These are phyloP conservation scores for Cladosporium sp. DNA, from an alignment of 2,329 filamentous ascomycete genomes.

Conservation along the genomic window DNA sequence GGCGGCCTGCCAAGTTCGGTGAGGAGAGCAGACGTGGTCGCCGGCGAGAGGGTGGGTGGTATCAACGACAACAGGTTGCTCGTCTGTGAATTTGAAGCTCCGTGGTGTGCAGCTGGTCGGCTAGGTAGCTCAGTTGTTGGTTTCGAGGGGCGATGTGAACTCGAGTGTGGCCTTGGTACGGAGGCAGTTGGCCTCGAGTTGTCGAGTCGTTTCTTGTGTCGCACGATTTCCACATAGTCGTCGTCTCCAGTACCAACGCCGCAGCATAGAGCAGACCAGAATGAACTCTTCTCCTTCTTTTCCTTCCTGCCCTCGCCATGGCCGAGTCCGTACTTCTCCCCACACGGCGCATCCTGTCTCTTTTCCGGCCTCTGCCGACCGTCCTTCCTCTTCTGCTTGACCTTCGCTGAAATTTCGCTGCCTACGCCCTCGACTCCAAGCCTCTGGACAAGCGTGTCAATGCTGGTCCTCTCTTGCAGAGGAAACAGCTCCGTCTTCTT, in stretches of 20 bases:
- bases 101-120: conserved; percentile 14
- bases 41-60: conserved; percentile 60
- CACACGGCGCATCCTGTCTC: conserved; percentile 2
- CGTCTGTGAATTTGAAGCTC: conserved; percentile 25
- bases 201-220: conserved; percentile 35
- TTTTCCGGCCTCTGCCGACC: not conserved
- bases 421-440: conserved; percentile 49
- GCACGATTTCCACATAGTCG: conserved; percentile 41
- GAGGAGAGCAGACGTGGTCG: conserved; percentile 66
- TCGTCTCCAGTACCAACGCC: conserved; percentile 34
- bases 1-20: conserved; percentile 73
- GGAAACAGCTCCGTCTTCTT: conserved; percentile 44
- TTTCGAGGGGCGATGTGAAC: conserved; percentile 8
- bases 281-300: conserved; percentile 31
- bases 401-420: not conserved
- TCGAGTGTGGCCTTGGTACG: not conserved
- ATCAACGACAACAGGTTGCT: conserved; percentile 60
- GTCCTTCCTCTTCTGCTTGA: not conserved
- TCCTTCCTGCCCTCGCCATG: conserved; percentile 18
- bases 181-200: conserved; percentile 10
- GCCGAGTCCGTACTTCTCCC: conserved; percentile 13
- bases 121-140: conserved; percentile 5
- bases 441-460: conserved; percentile 81
- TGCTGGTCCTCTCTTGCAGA: conserved; percentile 65
- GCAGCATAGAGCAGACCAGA: conserved; percentile 44